phyloP scores from a whole-genome alignment of 2,329 filamentous ascomycete species.

The Ophidiomyces ophidiicola region DNA sequence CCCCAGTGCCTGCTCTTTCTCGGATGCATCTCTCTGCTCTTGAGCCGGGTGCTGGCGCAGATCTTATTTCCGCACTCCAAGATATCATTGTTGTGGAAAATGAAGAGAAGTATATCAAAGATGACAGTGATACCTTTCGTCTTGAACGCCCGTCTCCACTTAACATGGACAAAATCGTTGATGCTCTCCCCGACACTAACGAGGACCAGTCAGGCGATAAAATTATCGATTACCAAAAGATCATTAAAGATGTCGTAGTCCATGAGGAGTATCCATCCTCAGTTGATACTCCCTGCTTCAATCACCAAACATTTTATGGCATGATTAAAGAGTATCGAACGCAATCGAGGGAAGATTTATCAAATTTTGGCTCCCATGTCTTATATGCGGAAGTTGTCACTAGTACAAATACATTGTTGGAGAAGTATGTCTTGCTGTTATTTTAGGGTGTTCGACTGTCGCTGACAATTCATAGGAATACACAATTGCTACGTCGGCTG shows the following conservation, averaged over 20 bases:
- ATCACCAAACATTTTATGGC: constrained; percentile 66
- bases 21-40: constrained; percentile 67
- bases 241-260: constrained; percentile 61
- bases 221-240: constrained; percentile 60
- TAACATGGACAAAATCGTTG: constrained; percentile 44
- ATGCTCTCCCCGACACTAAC: constrained; percentile 38
- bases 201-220: constrained; percentile 38
- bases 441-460: not conserved
- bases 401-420: constrained; percentile 83
- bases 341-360: constrained; percentile 43
- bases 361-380: constrained; percentile 60
- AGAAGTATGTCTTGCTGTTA: constrained; percentile 49
- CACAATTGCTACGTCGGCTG: constrained; percentile 59
- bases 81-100: constrained; percentile 56
- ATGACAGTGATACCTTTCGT: constrained; percentile 71
- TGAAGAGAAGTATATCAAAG: constrained; percentile 60
- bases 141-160: constrained; percentile 56
- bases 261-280: constrained; percentile 59
- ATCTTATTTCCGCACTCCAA: constrained; percentile 51
- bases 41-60: constrained; percentile 50
- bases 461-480: constrained; percentile 47
- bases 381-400: constrained; percentile 88
- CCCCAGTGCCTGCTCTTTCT: constrained; percentile 65
- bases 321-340: constrained; percentile 56
- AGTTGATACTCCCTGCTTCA: constrained; percentile 72